Evolutionary conservation across 257 asterid genomes (phyloP).

Genomic region (Echium plantagineum): DNA sequence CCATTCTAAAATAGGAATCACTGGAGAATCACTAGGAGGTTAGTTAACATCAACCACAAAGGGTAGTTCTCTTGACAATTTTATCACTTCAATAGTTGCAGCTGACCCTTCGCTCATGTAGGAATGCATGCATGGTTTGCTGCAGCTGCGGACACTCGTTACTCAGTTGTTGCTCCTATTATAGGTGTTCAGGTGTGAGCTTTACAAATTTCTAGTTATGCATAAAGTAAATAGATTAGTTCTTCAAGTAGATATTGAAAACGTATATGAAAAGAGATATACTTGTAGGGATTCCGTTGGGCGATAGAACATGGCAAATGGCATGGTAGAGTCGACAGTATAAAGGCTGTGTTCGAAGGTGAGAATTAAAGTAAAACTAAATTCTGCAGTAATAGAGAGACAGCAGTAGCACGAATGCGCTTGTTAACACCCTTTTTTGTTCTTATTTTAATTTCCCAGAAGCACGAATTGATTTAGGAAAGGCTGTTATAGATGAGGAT

Average conservation of each 20-base stretch:
- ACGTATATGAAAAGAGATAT: slow-evolving; percentile 4
- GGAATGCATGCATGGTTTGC: slow-evolving; percentile 99
- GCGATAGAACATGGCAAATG: slow-evolving; percentile 79
- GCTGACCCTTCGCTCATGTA: slow-evolving; percentile 19
- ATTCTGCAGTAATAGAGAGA: not conserved
- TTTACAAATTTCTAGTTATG: not conserved
- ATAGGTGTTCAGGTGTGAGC: slow-evolving; percentile 80
- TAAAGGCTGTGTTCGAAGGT: slow-evolving; percentile 83
- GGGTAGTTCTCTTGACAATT: not conserved
- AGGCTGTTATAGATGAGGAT: slow-evolving; percentile 50
- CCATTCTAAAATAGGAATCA: slow-evolving; percentile 68
- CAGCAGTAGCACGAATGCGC: not conserved
- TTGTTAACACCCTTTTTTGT: slow-evolving; percentile 7
- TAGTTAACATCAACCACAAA: slow-evolving; percentile 15
- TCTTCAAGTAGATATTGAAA: not conserved
- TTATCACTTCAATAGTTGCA: slow-evolving; percentile 9
- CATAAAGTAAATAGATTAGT: not conserved
- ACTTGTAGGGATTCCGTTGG: slow-evolving; percentile 80
- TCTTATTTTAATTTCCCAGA: slow-evolving; percentile 29
- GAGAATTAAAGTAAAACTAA: slow-evolving; percentile 7
- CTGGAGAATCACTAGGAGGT: slow-evolving; percentile 99
- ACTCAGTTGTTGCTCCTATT: slow-evolving; percentile 73
- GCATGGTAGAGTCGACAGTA: slow-evolving; percentile 85
- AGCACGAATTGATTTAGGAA: slow-evolving; percentile 63
- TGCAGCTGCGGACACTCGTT: slow-evolving; percentile 75